These are phyloP conservation scores for Goniomonas avonlea DNA, from an alignment of 78 protist species.

Conservation along the genomic window DNA sequence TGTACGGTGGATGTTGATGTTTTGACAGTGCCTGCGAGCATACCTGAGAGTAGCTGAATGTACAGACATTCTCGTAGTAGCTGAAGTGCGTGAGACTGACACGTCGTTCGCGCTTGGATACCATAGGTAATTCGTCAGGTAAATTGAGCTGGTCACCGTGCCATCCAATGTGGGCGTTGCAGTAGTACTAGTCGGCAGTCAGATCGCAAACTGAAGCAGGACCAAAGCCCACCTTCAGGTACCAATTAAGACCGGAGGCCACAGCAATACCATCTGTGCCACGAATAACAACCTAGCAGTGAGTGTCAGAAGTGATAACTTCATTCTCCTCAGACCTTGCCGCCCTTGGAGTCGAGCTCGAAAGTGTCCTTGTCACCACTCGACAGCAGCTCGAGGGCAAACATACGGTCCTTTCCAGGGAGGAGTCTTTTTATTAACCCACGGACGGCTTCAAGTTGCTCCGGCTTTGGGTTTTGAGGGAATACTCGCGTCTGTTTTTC, in stretches of 20 bases:
- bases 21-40: conserved; percentile 41
- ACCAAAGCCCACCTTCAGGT: background rate
- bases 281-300: too few relatives aligned
- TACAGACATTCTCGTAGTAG: conserved; percentile 70
- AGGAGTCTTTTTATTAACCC: too few relatives aligned
- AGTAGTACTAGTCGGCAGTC: background rate
- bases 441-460: too few relatives aligned
- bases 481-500: too few relatives aligned
- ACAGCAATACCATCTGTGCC: conserved; percentile 23
- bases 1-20: background rate
- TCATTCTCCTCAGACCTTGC: too few relatives aligned
- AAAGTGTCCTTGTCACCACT: too few relatives aligned
- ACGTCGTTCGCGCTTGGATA: background rate
- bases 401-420: too few relatives aligned
- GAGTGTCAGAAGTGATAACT: too few relatives aligned
- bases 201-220: background rate
- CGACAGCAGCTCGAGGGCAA: too few relatives aligned
- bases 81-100: background rate
- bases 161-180: background rate
- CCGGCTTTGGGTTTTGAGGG: too few relatives aligned
- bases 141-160: background rate
- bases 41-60: conserved; percentile 47
- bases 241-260: conserved; percentile 29
- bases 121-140: background rate
- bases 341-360: too few relatives aligned